Base-by-base conservation (phyloP, 768 basidiomycete species). In the Trametes meyenii region DNA sequence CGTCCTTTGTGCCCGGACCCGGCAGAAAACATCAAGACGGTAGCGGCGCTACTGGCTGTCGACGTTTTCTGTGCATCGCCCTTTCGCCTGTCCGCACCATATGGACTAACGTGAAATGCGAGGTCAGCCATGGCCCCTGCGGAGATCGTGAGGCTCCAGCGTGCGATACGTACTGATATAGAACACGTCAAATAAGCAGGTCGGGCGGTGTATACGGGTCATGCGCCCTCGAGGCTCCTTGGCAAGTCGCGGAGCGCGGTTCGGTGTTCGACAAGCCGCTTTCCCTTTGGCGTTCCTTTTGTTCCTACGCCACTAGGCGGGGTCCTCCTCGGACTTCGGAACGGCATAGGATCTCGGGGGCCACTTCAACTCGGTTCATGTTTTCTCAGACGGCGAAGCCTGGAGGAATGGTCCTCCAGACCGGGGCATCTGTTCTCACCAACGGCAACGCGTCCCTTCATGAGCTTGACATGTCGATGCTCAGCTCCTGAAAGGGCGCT, bases 271-370 rank as follows among this genome's bases (percentile, higher is more conserved):
- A 39, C 36, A 16, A 45, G 12, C 26, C 46, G 23, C 14, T 24
- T 29, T 21, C 23, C 13, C 7, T 19, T 19, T 24, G 17, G n/a
- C 7, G 26, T 13, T 35, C 12, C 11, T 40, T 29, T 38, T 19
- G 26, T 50, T n/a, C 46, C 56, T 50, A n/a, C 11, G 48, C 46
- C 26, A 2, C 23, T 13, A 33, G 33, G 16, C 39, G 17, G 23
- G 46, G 26, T 3, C 12, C 40, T 50, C 57, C 49, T 50, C 57
- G 57, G 49, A 35, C 24, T 42, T 33, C 57, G 57, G 57, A 29
- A 50, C 45, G 39, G 16, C 40, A 8, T 16, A 58, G 48, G 57
- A 43, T 50, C 39, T 33, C 39, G 17, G 14, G 21, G 19, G 4
- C 23, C n/a, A 24, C n/a, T n/a, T 12, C 11, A 21, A 24, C 16